Evolutionary conservation across 441 rosid species (phyloP).

Genomic region (Pelargonium fulgidum): DNA sequence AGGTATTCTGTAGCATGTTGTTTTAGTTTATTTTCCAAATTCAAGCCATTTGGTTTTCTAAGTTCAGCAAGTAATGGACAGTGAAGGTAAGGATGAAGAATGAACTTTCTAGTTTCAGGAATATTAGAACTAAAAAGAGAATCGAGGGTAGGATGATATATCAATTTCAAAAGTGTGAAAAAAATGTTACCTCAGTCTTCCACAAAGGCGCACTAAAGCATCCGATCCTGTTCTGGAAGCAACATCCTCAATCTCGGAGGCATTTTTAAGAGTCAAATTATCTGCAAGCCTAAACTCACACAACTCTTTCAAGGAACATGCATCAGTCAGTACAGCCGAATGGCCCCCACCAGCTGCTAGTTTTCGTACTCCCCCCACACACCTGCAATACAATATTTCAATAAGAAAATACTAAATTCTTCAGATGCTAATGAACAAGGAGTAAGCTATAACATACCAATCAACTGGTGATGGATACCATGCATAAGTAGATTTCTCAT

Average conservation of each 20-base stretch:
- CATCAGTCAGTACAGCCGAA: conserved; percentile 86
- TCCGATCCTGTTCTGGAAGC: conserved; percentile 78
- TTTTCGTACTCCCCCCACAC: conserved; percentile 84
- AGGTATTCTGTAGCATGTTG: no score
- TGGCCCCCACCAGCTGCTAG: conserved; percentile 97
- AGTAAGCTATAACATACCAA: conserved; percentile 45
- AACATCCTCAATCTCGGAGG: conserved; percentile 65
- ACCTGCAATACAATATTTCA: conserved; percentile 43
- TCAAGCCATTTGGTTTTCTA: background rate
- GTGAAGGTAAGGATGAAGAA: background rate
- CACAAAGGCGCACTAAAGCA: conserved; percentile 86
- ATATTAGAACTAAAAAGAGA: background rate
- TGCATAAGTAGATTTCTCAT: conserved; percentile 74
- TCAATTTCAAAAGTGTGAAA: background rate
- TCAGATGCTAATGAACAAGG: conserved; percentile 16
- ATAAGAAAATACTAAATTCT: conserved; percentile 6
- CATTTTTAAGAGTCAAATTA: conserved; percentile 54
- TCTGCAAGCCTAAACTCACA: conserved; percentile 96
- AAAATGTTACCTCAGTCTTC: conserved; percentile 58
- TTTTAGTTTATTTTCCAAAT: background rate
- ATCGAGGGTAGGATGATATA: no score
- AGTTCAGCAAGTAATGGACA: background rate
- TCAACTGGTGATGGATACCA: conserved; percentile 97
- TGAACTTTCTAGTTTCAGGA: background rate
- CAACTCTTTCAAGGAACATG: conserved; percentile 83